These are phyloP conservation scores for Athelia sp. DNA, from an alignment of 1,284 basidiomycete genomes.

Conservation along the genomic window DNA sequence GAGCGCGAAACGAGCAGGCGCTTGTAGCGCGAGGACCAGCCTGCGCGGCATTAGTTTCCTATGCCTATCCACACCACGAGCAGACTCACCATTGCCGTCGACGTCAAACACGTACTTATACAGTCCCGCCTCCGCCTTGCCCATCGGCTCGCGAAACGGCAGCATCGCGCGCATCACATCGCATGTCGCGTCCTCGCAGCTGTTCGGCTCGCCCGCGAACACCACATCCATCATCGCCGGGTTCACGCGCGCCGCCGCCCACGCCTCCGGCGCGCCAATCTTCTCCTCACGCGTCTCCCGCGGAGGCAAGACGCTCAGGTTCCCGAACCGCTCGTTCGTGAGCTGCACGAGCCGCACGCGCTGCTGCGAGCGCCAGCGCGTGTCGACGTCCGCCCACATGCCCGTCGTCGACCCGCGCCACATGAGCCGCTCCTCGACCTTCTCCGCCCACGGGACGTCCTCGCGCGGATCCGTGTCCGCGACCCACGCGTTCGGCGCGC, in stretches of 20 bases:
- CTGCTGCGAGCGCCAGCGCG: conserved; percentile 50
- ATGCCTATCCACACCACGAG: neutral
- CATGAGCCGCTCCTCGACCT: neutral
- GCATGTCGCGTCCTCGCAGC: conserved; percentile 42
- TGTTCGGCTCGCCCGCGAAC: conserved; percentile 44
- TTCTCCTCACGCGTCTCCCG: conserved; percentile 15
- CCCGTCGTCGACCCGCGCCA: conserved; percentile 41
- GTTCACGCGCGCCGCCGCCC: conserved; percentile 36
- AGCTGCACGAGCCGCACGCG: conserved; percentile 30
- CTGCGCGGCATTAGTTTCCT: conserved; percentile 57
- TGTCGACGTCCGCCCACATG: conserved; percentile 38
- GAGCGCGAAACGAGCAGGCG: conserved; percentile 58
- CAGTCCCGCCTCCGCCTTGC: conserved; percentile 39
- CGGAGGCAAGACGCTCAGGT: conserved; percentile 23
- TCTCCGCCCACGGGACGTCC: conserved; percentile 52
- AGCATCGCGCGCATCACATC: conserved; percentile 36
- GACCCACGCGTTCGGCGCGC: conserved; percentile 39
- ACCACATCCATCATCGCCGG: conserved; percentile 51
- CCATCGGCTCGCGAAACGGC: conserved; percentile 41
- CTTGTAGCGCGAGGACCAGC: conserved; percentile 68
- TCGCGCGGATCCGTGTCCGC: conserved; percentile 28
- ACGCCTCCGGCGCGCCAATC: conserved; percentile 37
- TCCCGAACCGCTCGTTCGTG: conserved; percentile 28
- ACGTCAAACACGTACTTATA: conserved; percentile 68
- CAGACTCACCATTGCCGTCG: conserved; percentile 6